Percentiles rank a stretch among this genome's conserved stretches.
These are phyloP conservation scores for Oryza meyeriana DNA, from an alignment of 176 grass and related monocot genomes.

Conservation along the genomic window DNA sequence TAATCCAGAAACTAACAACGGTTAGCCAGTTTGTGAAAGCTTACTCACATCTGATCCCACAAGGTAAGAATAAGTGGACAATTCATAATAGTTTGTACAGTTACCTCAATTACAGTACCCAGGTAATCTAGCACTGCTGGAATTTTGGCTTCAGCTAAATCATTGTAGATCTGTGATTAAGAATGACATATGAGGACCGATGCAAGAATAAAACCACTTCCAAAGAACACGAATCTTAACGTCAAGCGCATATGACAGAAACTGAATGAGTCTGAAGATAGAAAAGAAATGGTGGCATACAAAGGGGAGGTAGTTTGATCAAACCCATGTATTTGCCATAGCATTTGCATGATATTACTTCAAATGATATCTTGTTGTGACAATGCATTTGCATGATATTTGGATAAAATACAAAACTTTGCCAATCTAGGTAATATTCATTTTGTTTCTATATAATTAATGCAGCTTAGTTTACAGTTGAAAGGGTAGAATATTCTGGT, in stretches of 20 bases:
- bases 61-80: constrained; percentile 30
- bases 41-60: constrained; percentile 20
- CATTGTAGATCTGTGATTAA: constrained; percentile 67
- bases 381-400: background rate
- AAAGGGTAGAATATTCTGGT: background rate
- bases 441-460: background rate
- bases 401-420: background rate
- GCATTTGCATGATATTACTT: no score
- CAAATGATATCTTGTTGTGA: background rate
- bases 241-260: background rate
- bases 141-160: constrained; percentile 90
- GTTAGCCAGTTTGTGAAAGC: background rate
- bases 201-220: constrained; percentile 17
- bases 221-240: constrained; percentile 4
- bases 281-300: background rate
- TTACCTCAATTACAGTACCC: constrained; percentile 80
- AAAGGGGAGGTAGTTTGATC: background rate
- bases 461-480: constrained; percentile 8
- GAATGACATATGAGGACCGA: background rate
- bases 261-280: background rate
- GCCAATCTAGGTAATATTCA: background rate
- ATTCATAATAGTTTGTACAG: constrained; percentile 14
- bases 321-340: background rate
- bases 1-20: background rate
- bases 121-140: constrained; percentile 90